These are phyloP conservation scores for Nematocida sp. DNA, from an alignment of 371 early-diverging fungal genomes.

Conservation along the genomic window DNA sequence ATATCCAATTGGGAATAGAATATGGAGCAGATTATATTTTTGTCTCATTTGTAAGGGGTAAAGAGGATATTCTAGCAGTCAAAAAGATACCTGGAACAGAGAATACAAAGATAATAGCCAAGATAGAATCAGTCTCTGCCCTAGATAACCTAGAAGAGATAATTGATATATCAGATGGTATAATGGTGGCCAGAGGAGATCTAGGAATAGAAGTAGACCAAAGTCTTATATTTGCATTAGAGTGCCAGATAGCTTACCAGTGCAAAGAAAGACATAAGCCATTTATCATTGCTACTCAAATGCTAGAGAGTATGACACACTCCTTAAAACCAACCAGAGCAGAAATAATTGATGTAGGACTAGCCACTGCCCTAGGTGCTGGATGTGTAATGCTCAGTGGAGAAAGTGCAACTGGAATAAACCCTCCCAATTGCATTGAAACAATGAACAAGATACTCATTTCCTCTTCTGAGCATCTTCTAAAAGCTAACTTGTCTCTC, in stretches of 20 bases:
- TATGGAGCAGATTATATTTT: slow-evolving; percentile 86
- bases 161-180: slow-evolving; percentile 80
- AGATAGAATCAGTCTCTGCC: slow-evolving; percentile 82
- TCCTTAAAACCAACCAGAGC: slow-evolving; percentile 93
- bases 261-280: slow-evolving; percentile 86
- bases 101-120: slow-evolving; percentile 66
- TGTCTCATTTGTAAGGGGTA: slow-evolving; percentile 85
- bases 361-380: slow-evolving; percentile 87
- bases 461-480: neutral
- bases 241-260: slow-evolving; percentile 87
- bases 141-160: slow-evolving; percentile 92
- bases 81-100: slow-evolving; percentile 69
- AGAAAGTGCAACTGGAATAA: slow-evolving; percentile 83
- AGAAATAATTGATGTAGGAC: slow-evolving; percentile 92
- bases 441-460: slow-evolving; percentile 21
- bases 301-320: slow-evolving; percentile 91
- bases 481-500: neutral
- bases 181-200: slow-evolving; percentile 96
- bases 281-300: slow-evolving; percentile 89
- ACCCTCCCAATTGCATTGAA: slow-evolving; percentile 68
- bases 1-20: slow-evolving; percentile 80
- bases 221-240: slow-evolving; percentile 78
- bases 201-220: slow-evolving; percentile 89
- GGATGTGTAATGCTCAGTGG: slow-evolving; percentile 96
- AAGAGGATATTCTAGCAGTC: slow-evolving; percentile 75